These are phyloP conservation scores for Penicillium sp. DNA, from an alignment of 2,329 filamentous ascomycete species.

Conservation along the genomic window DNA sequence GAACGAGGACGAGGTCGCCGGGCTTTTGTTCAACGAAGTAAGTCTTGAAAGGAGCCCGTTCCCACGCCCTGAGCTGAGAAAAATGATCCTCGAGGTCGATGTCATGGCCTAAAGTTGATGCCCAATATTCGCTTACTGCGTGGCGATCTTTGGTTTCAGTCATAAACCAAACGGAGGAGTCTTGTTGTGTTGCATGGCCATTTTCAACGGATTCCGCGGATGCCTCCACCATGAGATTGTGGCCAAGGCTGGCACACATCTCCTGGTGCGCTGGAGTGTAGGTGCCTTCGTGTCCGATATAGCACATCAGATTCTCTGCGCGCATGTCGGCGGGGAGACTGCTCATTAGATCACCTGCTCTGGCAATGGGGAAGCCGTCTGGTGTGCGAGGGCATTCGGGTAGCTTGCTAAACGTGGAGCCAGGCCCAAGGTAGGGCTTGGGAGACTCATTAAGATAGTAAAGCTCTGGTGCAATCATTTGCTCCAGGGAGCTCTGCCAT, in stretches of 20 bases:
- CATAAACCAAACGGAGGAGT: constrained; percentile 98
- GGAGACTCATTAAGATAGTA: constrained; percentile 89
- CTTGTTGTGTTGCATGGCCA: constrained; percentile 69
- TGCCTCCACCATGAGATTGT: constrained; percentile 97
- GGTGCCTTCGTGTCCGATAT: constrained; percentile 94
- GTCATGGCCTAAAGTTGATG: constrained; percentile 89
- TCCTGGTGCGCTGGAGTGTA: constrained; percentile 94
- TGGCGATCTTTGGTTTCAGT: constrained; percentile 91
- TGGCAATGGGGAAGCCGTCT: constrained; percentile 60
- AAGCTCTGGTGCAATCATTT: constrained; percentile 73
- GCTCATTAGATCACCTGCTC: constrained; percentile 91
- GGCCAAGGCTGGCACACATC: constrained; percentile 94
- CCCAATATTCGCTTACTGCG: constrained; percentile 87
- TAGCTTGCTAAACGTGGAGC: constrained; percentile 48
- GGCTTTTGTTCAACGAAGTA: constrained; percentile 88
- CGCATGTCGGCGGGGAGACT: constrained; percentile 82
- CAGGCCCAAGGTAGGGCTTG: constrained; percentile 55
- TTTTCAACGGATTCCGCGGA: constrained; percentile 64
- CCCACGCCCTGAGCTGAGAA: constrained; percentile 93
- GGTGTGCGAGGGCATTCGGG: constrained; percentile 43
- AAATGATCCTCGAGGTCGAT: constrained; percentile 97
- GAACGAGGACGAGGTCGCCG: constrained; percentile 91
- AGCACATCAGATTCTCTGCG: constrained; percentile 96
- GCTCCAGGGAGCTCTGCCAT: constrained; percentile 78
- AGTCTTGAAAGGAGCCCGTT: constrained; percentile 86